Base-by-base conservation (phyloP, 1,284 basidiomycete species). In the Rugosomyces carneus region DNA sequence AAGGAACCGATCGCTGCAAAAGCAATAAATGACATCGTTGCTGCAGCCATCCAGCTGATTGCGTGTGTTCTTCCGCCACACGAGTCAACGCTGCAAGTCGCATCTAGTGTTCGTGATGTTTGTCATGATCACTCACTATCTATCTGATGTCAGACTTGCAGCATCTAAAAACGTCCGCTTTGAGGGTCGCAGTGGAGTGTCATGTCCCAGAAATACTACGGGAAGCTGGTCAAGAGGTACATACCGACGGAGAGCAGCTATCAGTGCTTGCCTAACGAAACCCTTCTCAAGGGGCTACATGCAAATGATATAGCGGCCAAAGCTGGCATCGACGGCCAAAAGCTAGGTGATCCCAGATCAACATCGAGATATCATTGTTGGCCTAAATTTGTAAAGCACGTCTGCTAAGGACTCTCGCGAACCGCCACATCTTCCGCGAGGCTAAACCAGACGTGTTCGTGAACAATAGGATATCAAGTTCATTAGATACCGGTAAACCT, bases 341-440 rank as follows among this genome's bases (percentile, higher is more conserved):
- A 68, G 44, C 57, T 69, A 1, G 60, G 67, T 67, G 43, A 18
- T 26, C 10, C 5, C 10, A 26, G 24, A 27, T 15, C 6, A 57
- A 9, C 5, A 5, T 26, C 11, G 2, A 42, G 26, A 19, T 16
- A 4, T 18, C 21, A 23, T 20, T 24, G 16, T 37, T 45, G 19
- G n/a, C 13, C 5, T 18, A 13, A 5, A 31, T 10, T 19, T 37
- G 4, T 11, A 7, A 10, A 69, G 67, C 56, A 11, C 64, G 67
- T 1, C 37, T 64, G 40, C 55, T 71, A 11, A 62, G 69, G 13
- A 43, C 62, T 1, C 60, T 71, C 7, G 60, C 63, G 0, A 64
- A 67, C 0, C 56, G 60, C 20, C 59, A 69, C 47, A 56, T 71
- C 32, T 70, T 66, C 46, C 44, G 40, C 3, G 69, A 72, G 37